Base-by-base conservation (phyloP, 2,329 filamentous ascomycete species). In the Teratosphaeria epicoccoides region DNA sequence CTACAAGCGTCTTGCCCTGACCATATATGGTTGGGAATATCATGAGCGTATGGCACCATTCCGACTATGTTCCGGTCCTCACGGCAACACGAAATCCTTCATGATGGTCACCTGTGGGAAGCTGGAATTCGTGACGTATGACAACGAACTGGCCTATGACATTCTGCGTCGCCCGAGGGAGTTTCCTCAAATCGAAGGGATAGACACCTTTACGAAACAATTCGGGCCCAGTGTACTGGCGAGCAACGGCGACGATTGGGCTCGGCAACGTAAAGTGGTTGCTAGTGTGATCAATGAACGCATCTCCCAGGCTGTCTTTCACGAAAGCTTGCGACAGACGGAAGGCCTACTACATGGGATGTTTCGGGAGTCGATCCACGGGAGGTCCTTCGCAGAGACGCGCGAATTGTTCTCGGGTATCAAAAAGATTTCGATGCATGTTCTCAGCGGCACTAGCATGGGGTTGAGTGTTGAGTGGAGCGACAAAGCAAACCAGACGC, bases 371-470 rank as follows among this genome's bases (percentile, higher is more conserved):
- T 12, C 24, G 10, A 3, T n/a, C 55, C 1, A 14, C 14, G 10
- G 43, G 47, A 6, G n/a, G 14, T 6, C 52, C 7, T 26, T 25
- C 4, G 51, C 53, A 6, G 58, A 61, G 25, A 63, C 57, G 28
- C 55, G 40, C n/a, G 51, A 57, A 22, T 33, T 64, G 12, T 65
- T 67, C 33, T 63, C 66, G 26, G 56, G 61, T 54, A 60, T 66
- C 55, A 66, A 66, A 54, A 67, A 65, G 43, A 60, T 66, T 22
- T 60, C 64, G 7, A 65, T 68, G 28, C 60, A 66, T 33, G 63
- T 68, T 9, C 58, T 68, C 3, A 59, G 56, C 25, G 60, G 64
- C 14, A 62, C 63, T 2, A 63, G 64, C 1, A 66, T 67, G 62
- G 64, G 65, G 14, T 47, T 53, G 11, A 58, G 51, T 24, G 55